Base-by-base conservation (phyloP, 208 protist genomes). In the Endotrypanum monterogeii region DNA sequence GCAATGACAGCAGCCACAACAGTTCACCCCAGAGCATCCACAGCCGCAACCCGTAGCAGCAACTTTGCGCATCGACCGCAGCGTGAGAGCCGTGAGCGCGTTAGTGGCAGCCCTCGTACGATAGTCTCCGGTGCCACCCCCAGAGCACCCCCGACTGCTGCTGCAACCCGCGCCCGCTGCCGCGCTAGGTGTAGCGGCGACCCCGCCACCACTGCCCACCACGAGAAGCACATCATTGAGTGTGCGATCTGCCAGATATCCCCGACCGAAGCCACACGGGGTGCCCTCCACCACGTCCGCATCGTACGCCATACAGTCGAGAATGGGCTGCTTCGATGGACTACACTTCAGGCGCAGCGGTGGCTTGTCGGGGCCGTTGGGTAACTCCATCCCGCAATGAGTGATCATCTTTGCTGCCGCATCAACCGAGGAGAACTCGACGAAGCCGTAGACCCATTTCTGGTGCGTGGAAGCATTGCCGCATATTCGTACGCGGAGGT, bases 381-480 rank as follows among this genome's bases (percentile, higher is more conserved):
- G 32, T 46, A 92, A 60, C 83, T 89, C 84, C 73, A 78, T 80
- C 32, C 87, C 84, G 55, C 74, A 88, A 60, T 74, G 67, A 25
- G 62, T 41, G 72, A 88, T 76, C 78, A 88, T 82, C 73, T 52
- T 74, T 44, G 48, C 69, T 32, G 83, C 83, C 11, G 75, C 85
- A 18, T 63, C 63, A 5, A 44, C 16, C 12, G 78, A 80, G 3
- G 73, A 76, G 76, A 88, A 92, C 76, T 92, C 85, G 11, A 89
- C 84, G 67, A 92, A 92, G 60, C 83, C 83, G 74, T 92, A 92
- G 52, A 92, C 73, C 83, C 83, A 86, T 57, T 89, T 84, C 65
- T 89, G 84, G 35, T 78, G 74, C 44, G 77, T 81, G 1, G 70
- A 70, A 6, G 74, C 67, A 72, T 84, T 86, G 6, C 87, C 84